phyloP scores from a whole-genome alignment of 345 rosid genomes.

The Capsella bursapastoris region DNA sequence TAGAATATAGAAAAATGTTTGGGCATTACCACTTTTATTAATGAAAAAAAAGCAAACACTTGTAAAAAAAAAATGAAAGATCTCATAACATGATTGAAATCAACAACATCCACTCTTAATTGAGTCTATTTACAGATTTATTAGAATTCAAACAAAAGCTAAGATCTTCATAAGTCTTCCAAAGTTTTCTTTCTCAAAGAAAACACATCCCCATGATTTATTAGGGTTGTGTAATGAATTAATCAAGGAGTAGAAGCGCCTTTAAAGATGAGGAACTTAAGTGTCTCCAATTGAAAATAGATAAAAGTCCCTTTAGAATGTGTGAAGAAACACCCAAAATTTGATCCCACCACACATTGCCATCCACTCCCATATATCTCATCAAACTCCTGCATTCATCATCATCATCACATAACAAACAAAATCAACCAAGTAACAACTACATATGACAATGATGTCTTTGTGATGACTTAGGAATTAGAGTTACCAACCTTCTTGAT shows the following conservation, averaged over 20 bases:
- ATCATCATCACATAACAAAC: too few relatives aligned
- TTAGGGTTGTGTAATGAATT: not conserved
- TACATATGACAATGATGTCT: not conserved
- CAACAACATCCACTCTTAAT: not conserved
- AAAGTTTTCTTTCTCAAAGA: too few relatives aligned
- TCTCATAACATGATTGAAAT: not conserved
- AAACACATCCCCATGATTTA: not conserved
- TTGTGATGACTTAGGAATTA: not conserved
- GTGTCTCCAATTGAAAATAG: slow-evolving; percentile 70
- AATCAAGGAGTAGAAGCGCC: slow-evolving; percentile 57
- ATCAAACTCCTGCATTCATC: slow-evolving; percentile 65
- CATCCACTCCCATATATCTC: slow-evolving; percentile 64
- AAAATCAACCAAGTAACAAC: not conserved
- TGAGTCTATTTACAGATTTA: slow-evolving; percentile 36
- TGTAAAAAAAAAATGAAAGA: not conserved
- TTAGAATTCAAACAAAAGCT: slow-evolving; percentile 25
- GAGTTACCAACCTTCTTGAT: slow-evolving; percentile 56
- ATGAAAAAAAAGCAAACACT: slow-evolving; percentile 22
- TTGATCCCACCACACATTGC: slow-evolving; percentile 87
- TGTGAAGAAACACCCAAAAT: slow-evolving; percentile 78
- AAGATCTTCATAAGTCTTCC: slow-evolving; percentile 7
- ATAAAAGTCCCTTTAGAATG: slow-evolving; percentile 76
- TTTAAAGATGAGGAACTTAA: slow-evolving; percentile 73
- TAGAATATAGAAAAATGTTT: not conserved
- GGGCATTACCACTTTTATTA: slow-evolving; percentile 16